Conservation (phyloP, 73 alveolate genomes). For the Symbiodinium natans region DNA sequence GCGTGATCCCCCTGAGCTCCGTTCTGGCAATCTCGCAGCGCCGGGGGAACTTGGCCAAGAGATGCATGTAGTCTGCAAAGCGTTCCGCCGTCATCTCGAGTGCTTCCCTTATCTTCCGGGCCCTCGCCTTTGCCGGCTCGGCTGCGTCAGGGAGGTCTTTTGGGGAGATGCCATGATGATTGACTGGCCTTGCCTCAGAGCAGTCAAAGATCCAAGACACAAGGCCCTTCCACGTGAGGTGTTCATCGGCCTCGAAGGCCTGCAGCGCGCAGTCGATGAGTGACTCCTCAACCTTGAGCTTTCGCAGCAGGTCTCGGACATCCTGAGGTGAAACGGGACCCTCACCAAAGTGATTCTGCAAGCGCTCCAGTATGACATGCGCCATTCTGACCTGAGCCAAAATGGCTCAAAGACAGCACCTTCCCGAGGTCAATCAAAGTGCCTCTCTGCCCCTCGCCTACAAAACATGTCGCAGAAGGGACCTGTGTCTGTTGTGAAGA, state of each 20-base stretch:
- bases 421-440: too few relatives aligned
- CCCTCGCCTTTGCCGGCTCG: conserved; percentile 1
- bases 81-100: neutral
- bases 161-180: neutral
- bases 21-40: neutral
- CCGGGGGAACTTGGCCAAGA: neutral
- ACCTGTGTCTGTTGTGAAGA: too few relatives aligned
- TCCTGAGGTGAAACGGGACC: neutral
- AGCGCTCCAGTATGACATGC: neutral
- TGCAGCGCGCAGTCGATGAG: neutral
- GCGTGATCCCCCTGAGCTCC: conserved; percentile 17
- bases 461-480: too few relatives aligned
- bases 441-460: too few relatives aligned
- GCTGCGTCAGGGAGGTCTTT: neutral
- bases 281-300: neutral
- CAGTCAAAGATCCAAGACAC: neutral
- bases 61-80: neutral
- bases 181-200: neutral
- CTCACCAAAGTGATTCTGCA: neutral
- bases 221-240: neutral
- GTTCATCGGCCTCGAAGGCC: neutral
- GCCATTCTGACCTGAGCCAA: neutral
- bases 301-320: conserved; percentile 17
- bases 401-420: conserved; percentile 4
- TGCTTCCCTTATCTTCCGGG: neutral